Evolutionary conservation across 192 early-diverging fungal genomes (phyloP).

Genomic region (Paraglomus occultum): DNA sequence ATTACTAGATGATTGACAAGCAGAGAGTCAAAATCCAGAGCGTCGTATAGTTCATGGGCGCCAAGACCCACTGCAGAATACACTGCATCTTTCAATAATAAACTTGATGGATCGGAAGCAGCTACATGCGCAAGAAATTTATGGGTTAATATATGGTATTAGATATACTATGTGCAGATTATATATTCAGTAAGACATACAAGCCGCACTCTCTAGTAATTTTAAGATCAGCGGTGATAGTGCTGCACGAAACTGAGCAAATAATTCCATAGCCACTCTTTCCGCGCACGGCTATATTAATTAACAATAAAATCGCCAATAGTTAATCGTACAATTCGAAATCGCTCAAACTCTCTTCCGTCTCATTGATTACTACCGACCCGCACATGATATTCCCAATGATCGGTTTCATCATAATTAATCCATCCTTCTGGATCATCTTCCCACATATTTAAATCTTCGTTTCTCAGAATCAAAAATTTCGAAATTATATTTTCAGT

Average conservation of each 20-base stretch:
- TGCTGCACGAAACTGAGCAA: conserved; percentile 60
- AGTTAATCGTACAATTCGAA: not conserved
- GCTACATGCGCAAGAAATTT: conserved; percentile 18
- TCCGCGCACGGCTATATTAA: conserved; percentile 71
- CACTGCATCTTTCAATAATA: conserved; percentile 74
- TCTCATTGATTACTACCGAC: conserved; percentile 37
- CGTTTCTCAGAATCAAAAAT: conserved; percentile 66
- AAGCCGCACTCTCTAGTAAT: conserved; percentile 55
- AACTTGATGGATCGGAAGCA: conserved; percentile 42
- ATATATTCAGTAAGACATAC: conserved; percentile 35
- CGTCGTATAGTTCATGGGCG: conserved; percentile 76
- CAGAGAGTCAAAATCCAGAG: conserved; percentile 80
- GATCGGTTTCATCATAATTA: conserved; percentile 75
- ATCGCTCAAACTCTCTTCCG: not conserved
- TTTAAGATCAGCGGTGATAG: conserved; percentile 62
- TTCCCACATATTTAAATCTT: conserved; percentile 78
- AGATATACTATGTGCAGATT: not conserved
- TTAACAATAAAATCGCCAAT: not conserved
- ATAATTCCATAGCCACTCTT: conserved; percentile 76
- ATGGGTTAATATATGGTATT: no score
- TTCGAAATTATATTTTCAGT: conserved; percentile 71
- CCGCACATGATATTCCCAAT: conserved; percentile 79
- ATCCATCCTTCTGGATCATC: conserved; percentile 84
- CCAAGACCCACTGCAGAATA: conserved; percentile 80
- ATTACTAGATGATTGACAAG: conserved; percentile 56